These are phyloP conservation scores for Pythium aphanidermatum DNA, from an alignment of 352 stramenopile genomes.

Conservation along the genomic window DNA sequence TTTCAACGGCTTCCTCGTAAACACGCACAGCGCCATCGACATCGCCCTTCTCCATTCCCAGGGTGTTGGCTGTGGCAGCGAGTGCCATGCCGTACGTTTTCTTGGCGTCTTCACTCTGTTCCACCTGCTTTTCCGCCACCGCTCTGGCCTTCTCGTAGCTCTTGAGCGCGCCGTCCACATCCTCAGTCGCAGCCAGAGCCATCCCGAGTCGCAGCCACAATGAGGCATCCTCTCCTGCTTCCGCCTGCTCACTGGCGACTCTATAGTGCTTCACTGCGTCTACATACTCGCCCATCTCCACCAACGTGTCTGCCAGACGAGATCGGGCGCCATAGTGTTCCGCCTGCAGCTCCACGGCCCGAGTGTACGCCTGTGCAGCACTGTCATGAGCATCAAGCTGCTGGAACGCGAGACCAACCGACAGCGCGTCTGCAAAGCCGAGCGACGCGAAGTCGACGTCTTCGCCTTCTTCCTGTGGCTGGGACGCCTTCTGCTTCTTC, in stretches of 20 bases:
- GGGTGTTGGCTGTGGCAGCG: conserved; percentile 44
- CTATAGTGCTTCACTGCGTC: conserved; percentile 35
- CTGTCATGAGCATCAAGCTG: conserved; percentile 48
- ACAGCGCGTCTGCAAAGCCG: conserved; percentile 50
- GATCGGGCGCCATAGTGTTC: conserved; percentile 39
- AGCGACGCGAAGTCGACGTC: conserved; percentile 29
- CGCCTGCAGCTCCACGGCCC: conserved; percentile 31
- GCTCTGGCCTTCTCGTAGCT: conserved; percentile 23
- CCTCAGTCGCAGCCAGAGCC: conserved; percentile 24
- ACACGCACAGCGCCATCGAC: conserved; percentile 38
- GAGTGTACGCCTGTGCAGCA: conserved; percentile 34
- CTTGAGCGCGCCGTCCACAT: conserved; percentile 25
- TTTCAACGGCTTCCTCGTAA: conserved; percentile 32
- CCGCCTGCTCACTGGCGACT: conserved; percentile 24
- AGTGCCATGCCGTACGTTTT: conserved; percentile 50
- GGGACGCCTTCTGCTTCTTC: conserved; percentile 16
- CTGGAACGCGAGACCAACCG: conserved; percentile 57
- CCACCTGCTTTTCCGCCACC: conserved; percentile 12
- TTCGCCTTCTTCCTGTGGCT: conserved; percentile 16
- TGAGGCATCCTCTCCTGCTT: conserved; percentile 32
- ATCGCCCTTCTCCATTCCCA: conserved; percentile 42
- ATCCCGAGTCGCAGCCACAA: conserved; percentile 52
- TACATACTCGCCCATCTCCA: conserved; percentile 22
- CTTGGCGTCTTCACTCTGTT: conserved; percentile 3
- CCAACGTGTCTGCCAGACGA: conserved; percentile 44